Conservation (phyloP, 192 early-diverging fungal genomes). For the Diversispora eburnea region DNA sequence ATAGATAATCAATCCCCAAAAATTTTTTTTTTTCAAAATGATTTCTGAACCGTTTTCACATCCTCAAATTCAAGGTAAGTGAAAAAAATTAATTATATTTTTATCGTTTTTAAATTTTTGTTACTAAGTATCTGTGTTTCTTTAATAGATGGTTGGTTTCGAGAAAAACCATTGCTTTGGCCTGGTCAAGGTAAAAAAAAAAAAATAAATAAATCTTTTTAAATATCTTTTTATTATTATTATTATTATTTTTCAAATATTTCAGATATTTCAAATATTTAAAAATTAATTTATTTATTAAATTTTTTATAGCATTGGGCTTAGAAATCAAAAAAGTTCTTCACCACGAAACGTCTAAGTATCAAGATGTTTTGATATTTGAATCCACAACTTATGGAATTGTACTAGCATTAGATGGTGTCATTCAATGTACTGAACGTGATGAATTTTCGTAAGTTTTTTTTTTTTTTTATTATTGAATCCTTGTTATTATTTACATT, state of each 20-base stretch:
- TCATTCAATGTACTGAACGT: slow-evolving; percentile 96
- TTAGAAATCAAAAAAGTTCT: slow-evolving; percentile 94
- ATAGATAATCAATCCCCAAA: no score
- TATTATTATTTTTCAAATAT: slow-evolving; percentile 2
- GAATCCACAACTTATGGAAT: slow-evolving; percentile 92
- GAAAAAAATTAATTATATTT: background rate
- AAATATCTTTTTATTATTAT: background rate
- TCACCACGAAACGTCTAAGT: slow-evolving; percentile 90
- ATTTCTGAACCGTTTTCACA: background rate
- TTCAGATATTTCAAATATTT: no score
- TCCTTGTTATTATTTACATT: background rate
- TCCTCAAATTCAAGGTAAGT: slow-evolving; percentile 14
- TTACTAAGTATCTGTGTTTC: background rate
- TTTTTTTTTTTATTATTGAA: background rate
- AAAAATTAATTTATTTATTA: no score
- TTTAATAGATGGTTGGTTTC: slow-evolving; percentile 88
- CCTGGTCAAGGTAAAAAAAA: slow-evolving; percentile 82
- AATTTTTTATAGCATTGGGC: slow-evolving; percentile 86
- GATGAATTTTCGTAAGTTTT: slow-evolving; percentile 91
- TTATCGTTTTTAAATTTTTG: background rate
- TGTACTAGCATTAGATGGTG: slow-evolving; percentile 96
- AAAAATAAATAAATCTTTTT: background rate
- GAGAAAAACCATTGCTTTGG: slow-evolving; percentile 91
- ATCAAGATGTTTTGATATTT: slow-evolving; percentile 98
- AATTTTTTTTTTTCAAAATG: background rate